Conservation (phyloP, 768 basidiomycete species). For the Mrakia hoshinonis region DNA sequence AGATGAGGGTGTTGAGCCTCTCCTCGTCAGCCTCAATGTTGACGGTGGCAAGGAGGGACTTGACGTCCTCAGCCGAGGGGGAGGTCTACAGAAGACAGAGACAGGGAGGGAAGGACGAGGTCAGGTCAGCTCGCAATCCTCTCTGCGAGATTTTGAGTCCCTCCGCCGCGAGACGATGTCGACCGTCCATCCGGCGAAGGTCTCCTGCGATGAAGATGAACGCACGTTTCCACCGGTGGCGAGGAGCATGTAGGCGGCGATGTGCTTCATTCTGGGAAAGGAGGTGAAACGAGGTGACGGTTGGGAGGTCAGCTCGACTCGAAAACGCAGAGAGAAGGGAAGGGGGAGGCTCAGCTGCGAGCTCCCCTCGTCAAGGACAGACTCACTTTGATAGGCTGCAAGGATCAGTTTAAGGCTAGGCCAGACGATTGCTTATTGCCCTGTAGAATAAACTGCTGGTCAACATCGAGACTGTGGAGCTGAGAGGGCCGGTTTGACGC, state of each 20-base stretch:
- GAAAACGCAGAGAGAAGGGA: background rate
- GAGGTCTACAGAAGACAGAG: slow-evolving; percentile 19
- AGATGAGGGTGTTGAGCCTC: slow-evolving; percentile 69
- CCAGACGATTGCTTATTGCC: slow-evolving; percentile 21
- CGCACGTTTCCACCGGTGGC: slow-evolving; percentile 82
- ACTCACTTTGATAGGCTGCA: too few relatives aligned
- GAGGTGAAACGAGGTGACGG: slow-evolving; percentile 21
- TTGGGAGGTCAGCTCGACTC: slow-evolving; percentile 32
- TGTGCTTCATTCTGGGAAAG: slow-evolving; percentile 41
- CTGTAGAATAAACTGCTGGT: too few relatives aligned
- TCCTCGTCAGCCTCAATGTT: slow-evolving; percentile 81
- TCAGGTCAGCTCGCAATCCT: background rate
- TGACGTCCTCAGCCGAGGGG: slow-evolving; percentile 73
- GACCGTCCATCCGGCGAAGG: too few relatives aligned
- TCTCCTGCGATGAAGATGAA: slow-evolving; percentile 35
- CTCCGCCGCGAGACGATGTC: too few relatives aligned
- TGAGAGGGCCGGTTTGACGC: too few relatives aligned
- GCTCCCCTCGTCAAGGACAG: slow-evolving; percentile 22
- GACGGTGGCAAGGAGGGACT: slow-evolving; percentile 71
- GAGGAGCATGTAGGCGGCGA: slow-evolving; percentile 96
- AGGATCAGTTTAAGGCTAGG: slow-evolving; percentile 21
- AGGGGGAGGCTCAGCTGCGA: background rate
- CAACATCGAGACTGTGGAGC: too few relatives aligned
- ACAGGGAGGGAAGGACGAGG: background rate
- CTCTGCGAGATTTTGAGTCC: background rate